A percentile compares a stretch with the other conserved stretches of the same genome.
Conservation (phyloP, 139 green algal species). For the Chlamydomonas sphaeroides region DNA sequence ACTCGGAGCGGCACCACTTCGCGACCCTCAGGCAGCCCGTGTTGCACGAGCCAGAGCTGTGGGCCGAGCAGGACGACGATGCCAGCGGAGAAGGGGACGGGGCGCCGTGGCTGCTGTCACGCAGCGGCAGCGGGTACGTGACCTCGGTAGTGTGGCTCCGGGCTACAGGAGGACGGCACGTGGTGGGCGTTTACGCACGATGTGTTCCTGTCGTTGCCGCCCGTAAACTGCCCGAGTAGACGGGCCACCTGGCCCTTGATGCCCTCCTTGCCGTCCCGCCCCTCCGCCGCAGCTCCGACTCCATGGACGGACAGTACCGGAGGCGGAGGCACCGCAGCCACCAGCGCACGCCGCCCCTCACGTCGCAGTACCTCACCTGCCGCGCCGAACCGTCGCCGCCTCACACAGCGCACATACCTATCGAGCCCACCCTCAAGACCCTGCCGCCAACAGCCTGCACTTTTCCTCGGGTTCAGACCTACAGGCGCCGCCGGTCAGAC, state of each 20-base stretch:
- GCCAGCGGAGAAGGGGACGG: neutral
- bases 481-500: neutral
- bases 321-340: too few relatives aligned
- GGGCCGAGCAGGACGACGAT: neutral
- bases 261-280: too few relatives aligned
- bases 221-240: too few relatives aligned
- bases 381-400: constrained; percentile 8
- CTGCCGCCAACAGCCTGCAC: neutral
- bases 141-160: too few relatives aligned
- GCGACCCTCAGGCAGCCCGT: neutral
- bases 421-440: neutral
- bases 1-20: constrained; percentile 6
- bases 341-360: neutral
- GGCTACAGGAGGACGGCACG: too few relatives aligned
- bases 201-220: too few relatives aligned
- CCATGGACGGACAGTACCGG: neutral
- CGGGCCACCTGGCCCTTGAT: too few relatives aligned
- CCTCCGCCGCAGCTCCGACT: neutral
- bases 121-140: too few relatives aligned
- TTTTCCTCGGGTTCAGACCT: constrained; percentile 11
- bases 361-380: constrained; percentile 15
- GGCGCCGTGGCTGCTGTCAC: neutral
- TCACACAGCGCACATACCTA: neutral
- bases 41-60: neutral
- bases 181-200: too few relatives aligned